Evolutionary conservation across 345 rosid genomes (phyloP), one percentile per base, ranked within the genome.

Genomic region (Gossypium rotundifolium): DNA sequence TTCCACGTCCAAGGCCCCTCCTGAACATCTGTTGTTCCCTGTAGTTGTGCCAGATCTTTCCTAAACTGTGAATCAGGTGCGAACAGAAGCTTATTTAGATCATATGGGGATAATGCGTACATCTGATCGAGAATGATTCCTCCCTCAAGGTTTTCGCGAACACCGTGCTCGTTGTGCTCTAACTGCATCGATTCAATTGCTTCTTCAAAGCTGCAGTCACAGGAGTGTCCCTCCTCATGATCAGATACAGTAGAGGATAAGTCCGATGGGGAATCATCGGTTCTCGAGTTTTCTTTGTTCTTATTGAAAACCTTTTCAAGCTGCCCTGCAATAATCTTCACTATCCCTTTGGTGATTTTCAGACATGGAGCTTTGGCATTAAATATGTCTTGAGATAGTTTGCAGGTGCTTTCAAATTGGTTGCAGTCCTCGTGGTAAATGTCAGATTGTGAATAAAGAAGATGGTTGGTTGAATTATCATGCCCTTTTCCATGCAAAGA

Each of bases 1-100:
- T 81, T 79, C 87, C 87, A 82, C 20, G 58, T 79, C 98, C 98
- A 94, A 17, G 87, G 88, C 54, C 88, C 92, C 79, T 89, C 95
- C 79, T 87, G 84, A 44, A 89, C 74, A 80, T 89, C 89, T 57
- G 85, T 76, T 25, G 90, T 82, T 45, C 89, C 88, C 83, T 92
- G 89, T 73, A 88, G 54, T 64, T 90, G 89, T 33, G 87, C 95
- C 67, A 94, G 80, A 42, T 88, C 91, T 83, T 77, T 87, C 82
- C 80, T 83, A 77, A 92, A 92, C 66, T 87, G 83, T 0, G 95
- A 92, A 81, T 81, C 81, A 11, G 97, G 93, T 4, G 80, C 83
- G 79, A 92, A 94, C 72, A 94, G 91, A 85, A 86, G 85, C 58
- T 27, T 81, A 77, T 89, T 94, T 64, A 94, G 85, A 48, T 89